Evolutionary conservation across 1,284 basidiomycete genomes (phyloP).

Genomic region (Fomitopsis betulina): DNA sequence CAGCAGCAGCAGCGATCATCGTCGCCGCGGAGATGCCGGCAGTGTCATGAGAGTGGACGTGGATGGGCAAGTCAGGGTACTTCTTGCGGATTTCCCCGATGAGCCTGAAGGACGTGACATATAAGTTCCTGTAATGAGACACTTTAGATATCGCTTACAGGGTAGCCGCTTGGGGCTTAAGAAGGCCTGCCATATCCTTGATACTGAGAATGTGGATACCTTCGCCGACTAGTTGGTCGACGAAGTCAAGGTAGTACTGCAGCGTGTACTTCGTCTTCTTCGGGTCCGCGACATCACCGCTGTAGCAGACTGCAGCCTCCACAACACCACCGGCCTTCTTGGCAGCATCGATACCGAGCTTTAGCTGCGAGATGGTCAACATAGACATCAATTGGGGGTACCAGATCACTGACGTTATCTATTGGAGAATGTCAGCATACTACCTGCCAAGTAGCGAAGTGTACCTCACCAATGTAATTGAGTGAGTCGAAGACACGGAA

Average conservation of each 20-base stretch:
- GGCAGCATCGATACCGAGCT: conserved; percentile 95
- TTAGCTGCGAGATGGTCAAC: conserved; percentile 56
- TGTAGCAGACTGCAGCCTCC: conserved; percentile 98
- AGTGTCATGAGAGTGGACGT: conserved; percentile 99
- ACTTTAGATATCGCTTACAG: conserved; percentile 45
- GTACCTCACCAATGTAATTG: conserved; percentile 87
- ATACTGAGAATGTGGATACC: conserved; percentile 98
- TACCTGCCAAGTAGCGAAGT: background rate
- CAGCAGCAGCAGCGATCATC: conserved; percentile 94
- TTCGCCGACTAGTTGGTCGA: conserved; percentile 90
- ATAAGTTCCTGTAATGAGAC: conserved; percentile 4
- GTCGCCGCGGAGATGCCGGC: conserved; percentile 96
- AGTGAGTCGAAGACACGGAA: conserved; percentile 99
- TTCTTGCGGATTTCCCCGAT: conserved; percentile 93
- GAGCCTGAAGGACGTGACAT: conserved; percentile 46
- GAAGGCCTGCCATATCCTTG: conserved; percentile 99
- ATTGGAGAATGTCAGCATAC: conserved; percentile 4
- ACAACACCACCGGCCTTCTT: conserved; percentile 99
- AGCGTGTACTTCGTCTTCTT: conserved; percentile 98
- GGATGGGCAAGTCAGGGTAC: conserved; percentile 97
- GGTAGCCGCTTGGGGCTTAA: conserved; percentile 93
- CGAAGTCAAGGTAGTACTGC: conserved; percentile 96
- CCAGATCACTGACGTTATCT: conserved; percentile 57
- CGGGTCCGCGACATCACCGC: conserved; percentile 93
- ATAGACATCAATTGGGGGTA: background rate